Evolutionary conservation across 75 land plant genomes (phyloP), one percentile per base, ranked within the genome.

Genomic region (Pseudotsuga menziesii): DNA sequence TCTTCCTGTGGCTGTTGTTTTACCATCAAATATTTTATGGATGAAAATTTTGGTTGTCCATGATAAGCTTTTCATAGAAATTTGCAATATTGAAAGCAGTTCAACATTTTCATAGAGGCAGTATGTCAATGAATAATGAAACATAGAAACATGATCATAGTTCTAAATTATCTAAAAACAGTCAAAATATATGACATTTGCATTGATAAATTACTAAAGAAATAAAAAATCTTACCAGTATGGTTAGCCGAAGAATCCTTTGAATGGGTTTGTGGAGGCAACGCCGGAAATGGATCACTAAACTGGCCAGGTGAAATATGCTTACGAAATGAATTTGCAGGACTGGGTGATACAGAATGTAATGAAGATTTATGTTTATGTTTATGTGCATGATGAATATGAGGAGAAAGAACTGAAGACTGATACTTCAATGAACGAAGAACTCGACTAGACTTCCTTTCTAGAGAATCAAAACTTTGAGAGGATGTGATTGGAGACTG

Each of bases 281-380:
- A 67, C 20, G 72, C 72, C n/a, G 72, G 52, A 39, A 67, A 67
- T 67, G 72, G 72, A 67, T 39, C 44, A 20, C 39, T 35, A n/a
- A 67, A 39, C 72, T 67, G 72, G 7, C 39, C 35, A 7, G 72
- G 72, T 17, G 39, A 39, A 36, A 67, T 36, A 67, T 39, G 25
- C 64, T 61, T 61, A 26, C 16, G 25, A 25, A 61, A 61, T 61
- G 64, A 32, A 26, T 61, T 61, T 61, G 64, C 15, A 27, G 64
- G 7, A 26, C 27, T 27, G 64, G 64, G 27, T 61, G 64, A 61
- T 61, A 14, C 13, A 9, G 29, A 27, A 9, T 22, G 25, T 7
- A 11, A 39, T 39, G 72, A 36, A 44, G 52, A 69, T 36, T 41
- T n/a, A 41, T 69, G 72, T 36, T 23, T 39, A 23, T 69, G 72